Evolutionary conservation across 2,329 filamentous ascomycete genomes (phyloP), one percentile per base, ranked within the genome.

Genomic region (Scopulariopsis brevicaulis): DNA sequence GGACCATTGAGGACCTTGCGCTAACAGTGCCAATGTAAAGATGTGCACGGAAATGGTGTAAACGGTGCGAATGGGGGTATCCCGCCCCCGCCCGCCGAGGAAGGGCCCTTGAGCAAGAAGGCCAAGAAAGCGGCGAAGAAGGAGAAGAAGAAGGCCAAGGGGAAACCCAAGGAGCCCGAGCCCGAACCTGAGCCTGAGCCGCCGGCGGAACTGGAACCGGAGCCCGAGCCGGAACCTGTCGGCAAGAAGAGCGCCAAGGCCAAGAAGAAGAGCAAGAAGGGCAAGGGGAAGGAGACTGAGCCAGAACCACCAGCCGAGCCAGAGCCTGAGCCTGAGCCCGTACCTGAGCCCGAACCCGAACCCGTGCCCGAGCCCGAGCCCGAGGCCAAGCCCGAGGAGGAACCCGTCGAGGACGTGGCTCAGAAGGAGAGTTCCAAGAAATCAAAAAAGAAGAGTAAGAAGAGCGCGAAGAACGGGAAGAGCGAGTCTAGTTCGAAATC

Each of bases 91-190:
- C 40, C 40, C 15, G n/a, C 40, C 18, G 54, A 32, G 2, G 54
- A 55, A 34, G 34, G 22, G 22, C 43, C 4, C 12, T 24, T 34
- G 48, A 48, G 40, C 40, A 72, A 73, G 69, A 72, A 72, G 65
- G 65, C 62, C 62, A 71, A 72, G 64, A 62, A 63, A 58, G 66
- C 65, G 24, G 63, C 67, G n/a, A 14, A 14, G 51, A 55, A 55
- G 22, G 37, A 43, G n/a, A 43, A 50, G 55, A 56, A 51, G 40
- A 56, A 56, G 55, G 32, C 34, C n/a, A 56, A 55, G 34, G 37
- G 28, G 28, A 32, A 32, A 32, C 8, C 8, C 28, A 32, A 32
- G 28, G 28, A 14, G 37, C 37, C 54, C 55, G 34, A 51, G 34
- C 54, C 32, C 22, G 62, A 20, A 18, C 37, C 43, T 12, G 43